These are phyloP conservation scores for Xylariaceae sp. DNA, from an alignment of 2,329 filamentous ascomycete species.

Conservation along the genomic window DNA sequence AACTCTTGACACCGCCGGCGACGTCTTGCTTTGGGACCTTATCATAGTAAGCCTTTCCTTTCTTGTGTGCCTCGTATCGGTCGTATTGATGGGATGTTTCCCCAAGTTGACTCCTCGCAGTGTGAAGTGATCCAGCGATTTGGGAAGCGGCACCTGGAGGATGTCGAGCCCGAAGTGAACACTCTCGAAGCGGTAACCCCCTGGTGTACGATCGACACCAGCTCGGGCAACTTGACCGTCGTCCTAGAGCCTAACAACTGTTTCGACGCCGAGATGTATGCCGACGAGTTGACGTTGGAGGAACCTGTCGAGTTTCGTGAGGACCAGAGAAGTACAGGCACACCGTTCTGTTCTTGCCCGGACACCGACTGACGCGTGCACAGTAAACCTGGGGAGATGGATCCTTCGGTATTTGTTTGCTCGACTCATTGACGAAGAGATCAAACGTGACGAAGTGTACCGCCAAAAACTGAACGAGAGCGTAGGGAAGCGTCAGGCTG, in stretches of 20 bases:
- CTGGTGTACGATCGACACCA: conserved; percentile 93
- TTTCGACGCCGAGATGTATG: conserved; percentile 96
- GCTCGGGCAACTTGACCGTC: conserved; percentile 86
- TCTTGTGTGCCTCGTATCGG: neutral
- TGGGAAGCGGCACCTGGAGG: conserved; percentile 88
- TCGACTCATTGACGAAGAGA: conserved; percentile 83
- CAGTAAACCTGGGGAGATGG: conserved; percentile 96
- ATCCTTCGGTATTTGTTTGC: conserved; percentile 87
- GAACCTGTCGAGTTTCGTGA: conserved; percentile 78
- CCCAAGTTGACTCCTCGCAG: conserved; percentile 40
- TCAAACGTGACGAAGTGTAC: conserved; percentile 70
- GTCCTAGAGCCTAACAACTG: conserved; percentile 91
- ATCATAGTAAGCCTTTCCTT: conserved; percentile 58
- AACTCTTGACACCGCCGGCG: conserved; percentile 89
- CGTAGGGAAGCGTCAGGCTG: conserved; percentile 52
- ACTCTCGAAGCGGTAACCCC: conserved; percentile 85
- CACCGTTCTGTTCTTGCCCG: neutral
- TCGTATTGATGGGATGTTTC: conserved; percentile 3
- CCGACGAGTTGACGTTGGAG: conserved; percentile 74
- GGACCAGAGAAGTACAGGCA: conserved; percentile 79
- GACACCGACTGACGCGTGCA: conserved; percentile 12
- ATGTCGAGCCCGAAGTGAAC: conserved; percentile 82
- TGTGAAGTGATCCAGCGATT: conserved; percentile 87
- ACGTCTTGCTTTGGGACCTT: conserved; percentile 92
- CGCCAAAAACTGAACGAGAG: conserved; percentile 63